These are phyloP conservation scores for Calonectria naviculata DNA, from an alignment of 2,329 filamentous ascomycete genomes.

Conservation along the genomic window DNA sequence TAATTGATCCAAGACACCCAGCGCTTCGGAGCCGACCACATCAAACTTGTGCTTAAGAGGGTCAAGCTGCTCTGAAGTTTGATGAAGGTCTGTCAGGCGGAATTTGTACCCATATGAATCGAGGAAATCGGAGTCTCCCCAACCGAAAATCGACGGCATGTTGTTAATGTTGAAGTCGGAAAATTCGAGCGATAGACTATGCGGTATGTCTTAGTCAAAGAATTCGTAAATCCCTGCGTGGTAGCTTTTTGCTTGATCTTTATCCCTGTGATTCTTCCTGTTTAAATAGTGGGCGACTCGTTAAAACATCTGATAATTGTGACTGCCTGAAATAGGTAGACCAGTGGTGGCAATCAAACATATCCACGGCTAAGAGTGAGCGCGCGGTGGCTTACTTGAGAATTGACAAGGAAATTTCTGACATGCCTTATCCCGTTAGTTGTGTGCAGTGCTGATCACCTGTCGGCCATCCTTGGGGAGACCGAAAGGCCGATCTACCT, in stretches of 20 bases:
- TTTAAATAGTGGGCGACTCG: not conserved
- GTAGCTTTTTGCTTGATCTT: too few species aligned
- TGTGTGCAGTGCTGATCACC: not conserved
- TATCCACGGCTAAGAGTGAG: not conserved
- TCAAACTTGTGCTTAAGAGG: conserved; percentile 1
- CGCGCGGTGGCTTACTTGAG: not conserved
- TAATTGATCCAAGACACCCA: not conserved
- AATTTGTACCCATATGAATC: conserved; percentile 10
- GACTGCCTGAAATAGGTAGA: not conserved
- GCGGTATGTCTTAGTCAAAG: too few species aligned
- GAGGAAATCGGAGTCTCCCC: not conserved
- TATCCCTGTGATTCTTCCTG: not conserved
- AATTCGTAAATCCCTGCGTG: too few species aligned
- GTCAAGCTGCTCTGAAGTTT: not conserved
- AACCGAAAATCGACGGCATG: not conserved
- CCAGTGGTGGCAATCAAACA: not conserved
- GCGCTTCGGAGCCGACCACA: not conserved
- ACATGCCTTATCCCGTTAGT: not conserved
- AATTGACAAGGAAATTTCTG: not conserved
- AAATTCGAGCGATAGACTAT: not conserved
- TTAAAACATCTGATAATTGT: not conserved
- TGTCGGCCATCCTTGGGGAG: not conserved
- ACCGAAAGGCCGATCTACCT: too few species aligned
- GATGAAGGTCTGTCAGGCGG: not conserved
- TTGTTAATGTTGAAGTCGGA: not conserved